A percentile compares a stretch with the other conserved stretches of the same genome.
These are phyloP conservation scores for Eremochloa ophiuroides DNA, from an alignment of 176 grass and related monocot genomes.

Conservation along the genomic window DNA sequence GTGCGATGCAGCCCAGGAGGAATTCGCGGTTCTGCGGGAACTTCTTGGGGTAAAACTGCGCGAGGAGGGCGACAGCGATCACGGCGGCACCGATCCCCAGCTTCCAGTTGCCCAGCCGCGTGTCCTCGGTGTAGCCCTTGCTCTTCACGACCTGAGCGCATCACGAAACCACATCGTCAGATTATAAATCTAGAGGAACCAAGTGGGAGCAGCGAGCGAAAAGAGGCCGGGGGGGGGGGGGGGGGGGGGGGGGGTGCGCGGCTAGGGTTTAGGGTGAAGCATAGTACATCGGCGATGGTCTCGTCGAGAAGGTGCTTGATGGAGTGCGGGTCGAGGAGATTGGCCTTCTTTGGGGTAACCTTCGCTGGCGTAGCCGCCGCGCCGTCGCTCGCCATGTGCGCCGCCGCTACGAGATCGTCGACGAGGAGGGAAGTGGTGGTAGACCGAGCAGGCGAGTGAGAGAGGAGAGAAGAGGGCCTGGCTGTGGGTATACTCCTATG, in stretches of 20 bases:
- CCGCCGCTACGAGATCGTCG: slow-evolving; percentile 9
- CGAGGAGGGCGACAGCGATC: slow-evolving; percentile 80
- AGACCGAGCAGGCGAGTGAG: not conserved
- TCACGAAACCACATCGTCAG: not conserved
- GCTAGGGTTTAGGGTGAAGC: slow-evolving; percentile 4
- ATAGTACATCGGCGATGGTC: slow-evolving; percentile 50
- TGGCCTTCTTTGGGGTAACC: slow-evolving; percentile 56
- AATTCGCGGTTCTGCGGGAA: slow-evolving; percentile 92
- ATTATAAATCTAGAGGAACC: slow-evolving; percentile 9
- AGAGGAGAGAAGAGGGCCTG: not conserved
- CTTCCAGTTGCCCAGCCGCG: slow-evolving; percentile 79
- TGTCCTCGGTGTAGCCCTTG: slow-evolving; percentile 83
- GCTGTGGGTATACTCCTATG: slow-evolving; percentile 6
- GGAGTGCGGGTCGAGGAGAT: slow-evolving; percentile 67
- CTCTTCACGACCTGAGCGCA: slow-evolving; percentile 62
- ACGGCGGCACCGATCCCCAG: slow-evolving; percentile 70
- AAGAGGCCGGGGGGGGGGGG: not conserved
- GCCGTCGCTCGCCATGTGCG: slow-evolving; percentile 38
- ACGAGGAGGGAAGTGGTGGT: not conserved
- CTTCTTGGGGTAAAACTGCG: slow-evolving; percentile 99
- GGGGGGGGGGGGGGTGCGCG: not conserved
- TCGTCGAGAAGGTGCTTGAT: slow-evolving; percentile 85
- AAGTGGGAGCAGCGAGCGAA: not conserved
- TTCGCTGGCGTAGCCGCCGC: slow-evolving; percentile 19
- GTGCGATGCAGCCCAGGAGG: slow-evolving; percentile 75